phyloP scores from a whole-genome alignment of 345 rosid genomes.

The Psidium friedrichsthalianum region DNA sequence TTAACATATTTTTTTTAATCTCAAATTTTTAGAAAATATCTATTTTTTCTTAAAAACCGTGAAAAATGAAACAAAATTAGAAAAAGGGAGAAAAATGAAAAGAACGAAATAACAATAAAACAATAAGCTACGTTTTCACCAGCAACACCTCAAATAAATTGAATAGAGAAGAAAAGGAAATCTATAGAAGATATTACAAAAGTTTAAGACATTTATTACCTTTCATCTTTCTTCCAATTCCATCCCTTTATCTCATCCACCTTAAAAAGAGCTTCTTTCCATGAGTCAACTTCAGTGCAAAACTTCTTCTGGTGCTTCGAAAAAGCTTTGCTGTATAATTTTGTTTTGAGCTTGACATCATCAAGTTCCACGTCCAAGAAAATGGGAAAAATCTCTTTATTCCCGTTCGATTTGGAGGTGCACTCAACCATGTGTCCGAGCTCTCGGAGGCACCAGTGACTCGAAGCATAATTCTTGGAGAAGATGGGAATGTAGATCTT shows the following conservation, averaged over 20 bases:
- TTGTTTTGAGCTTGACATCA: background rate
- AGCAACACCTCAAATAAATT: too few relatives aligned
- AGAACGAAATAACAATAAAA: too few relatives aligned
- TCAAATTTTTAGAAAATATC: too few relatives aligned
- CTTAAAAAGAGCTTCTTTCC: background rate
- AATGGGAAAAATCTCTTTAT: background rate
- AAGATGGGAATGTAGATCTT: background rate
- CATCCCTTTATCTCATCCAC: background rate
- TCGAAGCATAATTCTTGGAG: background rate
- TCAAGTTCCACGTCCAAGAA: background rate
- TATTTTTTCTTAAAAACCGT: too few relatives aligned
- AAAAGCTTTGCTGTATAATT: background rate
- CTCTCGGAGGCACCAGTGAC: background rate
- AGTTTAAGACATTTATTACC: background rate
- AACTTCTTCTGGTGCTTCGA: fast-evolving
- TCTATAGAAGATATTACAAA: fast-evolving
- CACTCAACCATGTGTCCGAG: background rate
- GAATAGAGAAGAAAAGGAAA: too few relatives aligned
- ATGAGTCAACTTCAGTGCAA: background rate
- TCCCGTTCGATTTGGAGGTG: background rate
- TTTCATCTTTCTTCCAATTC: background rate
- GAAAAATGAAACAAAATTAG: too few relatives aligned
- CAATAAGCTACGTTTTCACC: too few relatives aligned
- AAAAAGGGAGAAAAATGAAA: too few relatives aligned
- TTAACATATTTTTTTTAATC: too few relatives aligned